Percentiles rank a stretch among this genome's conserved stretches.
Evolutionary conservation across 2,329 filamentous ascomycete genomes (phyloP).

Genomic region (Monilinia laxa): DNA sequence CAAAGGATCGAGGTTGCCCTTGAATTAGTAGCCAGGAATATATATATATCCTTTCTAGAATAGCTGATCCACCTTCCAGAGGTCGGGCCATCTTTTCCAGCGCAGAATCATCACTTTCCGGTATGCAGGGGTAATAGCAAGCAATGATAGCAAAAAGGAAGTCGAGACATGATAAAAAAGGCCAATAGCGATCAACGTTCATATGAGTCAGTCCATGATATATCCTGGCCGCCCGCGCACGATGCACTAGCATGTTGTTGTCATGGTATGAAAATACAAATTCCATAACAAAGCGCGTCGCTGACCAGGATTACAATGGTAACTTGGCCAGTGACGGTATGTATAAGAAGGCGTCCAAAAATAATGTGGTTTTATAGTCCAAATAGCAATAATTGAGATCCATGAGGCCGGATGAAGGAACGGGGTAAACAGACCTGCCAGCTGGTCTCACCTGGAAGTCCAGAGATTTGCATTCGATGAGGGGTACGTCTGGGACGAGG

Average conservation of each 20-base stretch:
- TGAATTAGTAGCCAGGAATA: slow-evolving; percentile 37
- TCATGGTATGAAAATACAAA: slow-evolving; percentile 33
- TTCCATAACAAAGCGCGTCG: slow-evolving; percentile 33
- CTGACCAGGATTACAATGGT: slow-evolving; percentile 39
- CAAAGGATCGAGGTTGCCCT: slow-evolving; percentile 37
- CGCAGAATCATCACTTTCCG: slow-evolving; percentile 36
- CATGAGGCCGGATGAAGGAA: slow-evolving; percentile 51
- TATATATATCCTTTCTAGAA: slow-evolving; percentile 29
- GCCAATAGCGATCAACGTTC: slow-evolving; percentile 32
- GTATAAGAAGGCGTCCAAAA: slow-evolving; percentile 39
- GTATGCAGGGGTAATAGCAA: slow-evolving; percentile 35
- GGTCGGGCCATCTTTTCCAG: slow-evolving; percentile 34
- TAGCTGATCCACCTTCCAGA: slow-evolving; percentile 36
- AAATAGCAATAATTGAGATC: slow-evolving; percentile 42
- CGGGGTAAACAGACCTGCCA: slow-evolving; percentile 95
- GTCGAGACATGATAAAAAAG: slow-evolving; percentile 40
- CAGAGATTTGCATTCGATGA: slow-evolving; percentile 95
- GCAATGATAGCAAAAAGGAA: slow-evolving; percentile 38
- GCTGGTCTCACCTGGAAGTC: slow-evolving; percentile 96
- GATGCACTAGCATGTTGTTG: slow-evolving; percentile 41
- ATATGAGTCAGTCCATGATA: slow-evolving; percentile 34
- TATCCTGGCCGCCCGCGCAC: slow-evolving; percentile 39
- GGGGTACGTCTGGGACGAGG: slow-evolving; percentile 89
- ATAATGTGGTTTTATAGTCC: slow-evolving; percentile 40
- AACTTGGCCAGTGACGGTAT: slow-evolving; percentile 32